These are phyloP conservation scores for Castanospermum australe DNA, from an alignment of 306 rosid species.

Conservation along the genomic window DNA sequence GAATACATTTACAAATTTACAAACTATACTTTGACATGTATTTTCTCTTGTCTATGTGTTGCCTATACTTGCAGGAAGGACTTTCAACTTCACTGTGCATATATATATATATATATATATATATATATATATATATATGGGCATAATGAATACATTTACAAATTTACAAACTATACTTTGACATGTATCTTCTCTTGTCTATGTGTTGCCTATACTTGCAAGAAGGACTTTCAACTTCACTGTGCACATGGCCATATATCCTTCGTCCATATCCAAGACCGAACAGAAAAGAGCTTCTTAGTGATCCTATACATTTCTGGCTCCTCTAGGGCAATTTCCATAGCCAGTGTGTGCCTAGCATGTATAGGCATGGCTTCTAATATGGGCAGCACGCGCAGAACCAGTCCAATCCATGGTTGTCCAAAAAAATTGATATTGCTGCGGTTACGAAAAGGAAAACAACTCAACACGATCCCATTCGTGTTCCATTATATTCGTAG, in stretches of 20 bases:
- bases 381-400: slow-evolving; percentile 72
- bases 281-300: slow-evolving; percentile 47
- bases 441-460: slow-evolving; percentile 19
- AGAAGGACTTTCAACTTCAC: slow-evolving; percentile 23
- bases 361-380: slow-evolving; percentile 45
- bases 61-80: neutral
- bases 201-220: neutral
- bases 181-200: neutral
- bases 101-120: too few relatives aligned
- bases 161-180: neutral
- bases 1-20: neutral
- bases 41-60: neutral
- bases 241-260: slow-evolving; percentile 52
- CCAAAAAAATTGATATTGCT: slow-evolving; percentile 68
- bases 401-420: slow-evolving; percentile 74
- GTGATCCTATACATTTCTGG: slow-evolving; percentile 49
- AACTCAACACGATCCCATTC: neutral
- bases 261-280: slow-evolving; percentile 69
- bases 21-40: neutral
- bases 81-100: too few relatives aligned
- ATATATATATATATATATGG: too few relatives aligned
- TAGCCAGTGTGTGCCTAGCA: slow-evolving; percentile 64
- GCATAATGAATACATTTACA: neutral
- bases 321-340: slow-evolving; percentile 61
- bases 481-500: neutral